Conservation (phyloP, 805 yeast genomes). For the Saturnispora sanitii region DNA sequence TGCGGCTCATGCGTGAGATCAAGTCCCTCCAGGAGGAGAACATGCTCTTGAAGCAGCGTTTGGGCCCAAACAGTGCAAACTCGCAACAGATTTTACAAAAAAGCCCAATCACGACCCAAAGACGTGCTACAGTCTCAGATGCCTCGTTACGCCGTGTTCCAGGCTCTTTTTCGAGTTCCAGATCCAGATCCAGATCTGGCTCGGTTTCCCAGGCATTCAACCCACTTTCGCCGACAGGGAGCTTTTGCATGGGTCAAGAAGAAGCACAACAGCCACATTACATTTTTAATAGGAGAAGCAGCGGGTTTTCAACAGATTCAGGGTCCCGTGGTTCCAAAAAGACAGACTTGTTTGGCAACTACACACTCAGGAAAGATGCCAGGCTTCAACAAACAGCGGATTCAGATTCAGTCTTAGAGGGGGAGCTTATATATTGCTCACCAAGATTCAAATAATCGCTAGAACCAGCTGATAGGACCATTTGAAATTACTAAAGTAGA, state of each 20-base stretch:
- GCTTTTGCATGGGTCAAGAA: slow-evolving; percentile 2
- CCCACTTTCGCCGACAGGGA: slow-evolving; percentile 1
- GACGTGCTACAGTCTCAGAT: slow-evolving; percentile 20
- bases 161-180: slow-evolving; percentile 9
- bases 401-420: no score
- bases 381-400: background rate
- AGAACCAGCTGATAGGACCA: no score
- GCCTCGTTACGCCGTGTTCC: slow-evolving; percentile 19
- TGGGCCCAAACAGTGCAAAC: slow-evolving; percentile 9
- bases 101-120: slow-evolving; percentile 11
- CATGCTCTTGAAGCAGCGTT: slow-evolving; percentile 28
- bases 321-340: no score
- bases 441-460: background rate
- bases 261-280: no score
- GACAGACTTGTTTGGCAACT: slow-evolving; percentile 4
- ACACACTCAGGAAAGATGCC: background rate
- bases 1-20: slow-evolving; percentile 57
- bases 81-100: no score
- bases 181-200: slow-evolving; percentile 9
- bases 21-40: slow-evolving; percentile 44
- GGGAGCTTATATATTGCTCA: background rate
- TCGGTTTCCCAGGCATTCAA: slow-evolving; percentile 5
- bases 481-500: no score
- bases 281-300: background rate
- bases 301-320: slow-evolving; percentile 1